phyloP scores from a whole-genome alignment of 345 rosid species.

The Fremontodendron californicum region DNA sequence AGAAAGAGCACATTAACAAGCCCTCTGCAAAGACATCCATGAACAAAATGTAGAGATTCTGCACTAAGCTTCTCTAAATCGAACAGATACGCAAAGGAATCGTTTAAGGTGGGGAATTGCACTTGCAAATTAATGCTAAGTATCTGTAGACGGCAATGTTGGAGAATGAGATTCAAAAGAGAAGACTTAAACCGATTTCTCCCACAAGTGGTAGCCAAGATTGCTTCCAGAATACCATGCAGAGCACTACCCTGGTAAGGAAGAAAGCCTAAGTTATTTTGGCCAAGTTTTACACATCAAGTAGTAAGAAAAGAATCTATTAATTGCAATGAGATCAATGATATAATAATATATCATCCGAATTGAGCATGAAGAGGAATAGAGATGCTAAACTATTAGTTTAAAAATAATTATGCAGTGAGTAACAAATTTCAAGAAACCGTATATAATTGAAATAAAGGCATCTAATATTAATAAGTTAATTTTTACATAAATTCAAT shows the following conservation, averaged over 20 bases:
- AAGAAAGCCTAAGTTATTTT: conserved; percentile 11
- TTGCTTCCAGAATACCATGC: conserved; percentile 58
- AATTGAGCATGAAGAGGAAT: background rate
- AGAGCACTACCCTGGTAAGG: conserved; percentile 59
- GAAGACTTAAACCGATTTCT: conserved; percentile 44
- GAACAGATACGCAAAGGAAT: conserved; percentile 35
- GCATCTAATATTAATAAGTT: background rate
- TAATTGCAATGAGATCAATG: background rate
- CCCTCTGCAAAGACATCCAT: conserved; percentile 50
- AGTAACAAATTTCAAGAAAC: background rate
- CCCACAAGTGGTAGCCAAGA: conserved; percentile 34
- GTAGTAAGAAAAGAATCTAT: background rate
- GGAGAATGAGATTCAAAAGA: conserved; percentile 55
- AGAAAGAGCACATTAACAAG: conserved; percentile 42
- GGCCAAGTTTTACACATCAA: background rate
- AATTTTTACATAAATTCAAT: background rate
- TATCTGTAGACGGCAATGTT: conserved; percentile 53
- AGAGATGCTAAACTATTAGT: background rate
- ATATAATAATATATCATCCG: background rate
- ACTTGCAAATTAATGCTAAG: conserved; percentile 40
- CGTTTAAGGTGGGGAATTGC: conserved; percentile 43
- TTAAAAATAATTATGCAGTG: background rate
- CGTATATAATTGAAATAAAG: background rate
- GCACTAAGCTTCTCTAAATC: conserved; percentile 51
- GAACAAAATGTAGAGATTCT: conserved; percentile 48